Base-by-base conservation (phyloP, 306 rosid genomes). In the Prunus armeniaca region DNA sequence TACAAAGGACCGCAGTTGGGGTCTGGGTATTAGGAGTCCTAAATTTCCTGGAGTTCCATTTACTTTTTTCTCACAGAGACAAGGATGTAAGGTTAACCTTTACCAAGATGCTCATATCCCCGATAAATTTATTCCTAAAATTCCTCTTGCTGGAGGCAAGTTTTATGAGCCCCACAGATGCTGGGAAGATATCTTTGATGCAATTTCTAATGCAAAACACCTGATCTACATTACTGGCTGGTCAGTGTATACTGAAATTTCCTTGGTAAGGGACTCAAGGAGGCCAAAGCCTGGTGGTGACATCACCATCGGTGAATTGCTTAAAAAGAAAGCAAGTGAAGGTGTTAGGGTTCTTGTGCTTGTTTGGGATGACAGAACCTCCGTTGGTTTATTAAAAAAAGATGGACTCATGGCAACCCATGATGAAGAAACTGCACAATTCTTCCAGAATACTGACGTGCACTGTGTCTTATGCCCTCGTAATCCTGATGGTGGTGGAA, bases 331-430 rank as follows among this genome's bases (percentile, higher is more conserved):
- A 58, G 89, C 89, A 1, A 73, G 82, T 72, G 89, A 85, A 61
- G 89, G 89, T 50, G 89, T 85, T 67, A 70, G 73, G 63, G 86
- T 85, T 73, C 84, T 82, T 69, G 54, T 85, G 84, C 89, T 85
- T 70, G 69, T 85, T 69, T 85, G 89, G 89, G 84, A 85, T 66
- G 89, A 85, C 47, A 85, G 82, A 73, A 85, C 89, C 51, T 85
- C 89, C 9, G 79, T 82, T 38, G 50, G 43, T 57, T 30, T 85
- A 6, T 54, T 85, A 61, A 85, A 85, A 57, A 67, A 52, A 73
- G 89, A 85, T 61, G 89, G 89, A 46, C 17, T 85, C 30, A 85
- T 85, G 89, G 89, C 86, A 34, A 85, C 89, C 46, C 89, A 85
- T 70, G 89, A 85, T 32, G 86, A 85, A 67, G 84, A 80, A 38